phyloP scores from a whole-genome alignment of 2,329 filamentous ascomycete species.

The Plenodomus biglobosus region DNA sequence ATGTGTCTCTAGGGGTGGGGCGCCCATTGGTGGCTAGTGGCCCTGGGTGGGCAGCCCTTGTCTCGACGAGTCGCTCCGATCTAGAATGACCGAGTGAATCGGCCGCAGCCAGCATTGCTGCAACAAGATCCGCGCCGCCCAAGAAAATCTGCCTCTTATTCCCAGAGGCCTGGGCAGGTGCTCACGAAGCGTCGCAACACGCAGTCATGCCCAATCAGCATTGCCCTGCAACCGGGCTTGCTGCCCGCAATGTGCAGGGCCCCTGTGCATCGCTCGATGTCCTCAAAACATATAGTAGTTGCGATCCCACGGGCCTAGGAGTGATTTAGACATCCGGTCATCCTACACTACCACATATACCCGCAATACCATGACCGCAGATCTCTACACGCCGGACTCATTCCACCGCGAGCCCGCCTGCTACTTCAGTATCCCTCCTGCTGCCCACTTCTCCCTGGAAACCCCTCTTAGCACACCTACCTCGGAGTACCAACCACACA shows the following conservation, averaged over 20 bases:
- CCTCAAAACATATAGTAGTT: constrained; percentile 15
- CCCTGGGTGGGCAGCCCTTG: not conserved
- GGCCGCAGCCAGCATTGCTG: not conserved
- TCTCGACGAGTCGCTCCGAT: not conserved
- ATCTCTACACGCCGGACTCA: constrained; percentile 12
- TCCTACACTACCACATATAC: constrained; percentile 4
- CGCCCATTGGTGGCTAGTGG: not conserved
- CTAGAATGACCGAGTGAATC: not conserved
- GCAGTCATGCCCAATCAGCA: constrained; percentile 13
- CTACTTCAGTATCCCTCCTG: constrained; percentile 39
- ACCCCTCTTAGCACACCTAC: constrained; percentile 30
- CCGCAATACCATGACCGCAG: constrained; percentile 16
- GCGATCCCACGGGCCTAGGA: constrained; percentile 10
- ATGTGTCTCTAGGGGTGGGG: not conserved
- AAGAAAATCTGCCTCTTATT: constrained; percentile 1
- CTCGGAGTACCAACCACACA: constrained; percentile 26
- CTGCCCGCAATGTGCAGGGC: not conserved
- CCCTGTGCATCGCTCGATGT: constrained; percentile 12
- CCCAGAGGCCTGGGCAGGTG: constrained; percentile 5
- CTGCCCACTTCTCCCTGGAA: constrained; percentile 37
- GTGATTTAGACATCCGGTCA: constrained; percentile 14
- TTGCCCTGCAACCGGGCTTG: not conserved
- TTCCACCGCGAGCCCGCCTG: constrained; percentile 19
- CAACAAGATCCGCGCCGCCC: too few species aligned
- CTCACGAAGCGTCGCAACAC: constrained; percentile 2